Percentiles rank a stretch among this genome's conserved stretches.
These are phyloP conservation scores for Alternaria rosae DNA, from an alignment of 2,329 filamentous ascomycete species.

Conservation along the genomic window DNA sequence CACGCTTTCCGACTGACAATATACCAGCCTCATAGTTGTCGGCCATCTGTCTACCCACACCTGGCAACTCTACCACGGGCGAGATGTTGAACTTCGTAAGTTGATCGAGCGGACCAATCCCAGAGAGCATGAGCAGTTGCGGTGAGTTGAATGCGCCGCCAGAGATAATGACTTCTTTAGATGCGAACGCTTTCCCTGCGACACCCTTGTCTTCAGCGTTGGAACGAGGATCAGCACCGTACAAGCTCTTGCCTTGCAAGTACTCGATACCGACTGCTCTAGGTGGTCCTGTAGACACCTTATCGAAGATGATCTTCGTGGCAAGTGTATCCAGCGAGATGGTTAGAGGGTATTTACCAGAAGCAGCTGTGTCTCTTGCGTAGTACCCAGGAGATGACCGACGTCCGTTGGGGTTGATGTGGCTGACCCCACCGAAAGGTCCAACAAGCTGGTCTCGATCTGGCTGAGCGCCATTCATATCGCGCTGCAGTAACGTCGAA, in stretches of 20 bases:
- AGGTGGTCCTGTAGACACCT: constrained; percentile 47
- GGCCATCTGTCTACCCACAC: background rate
- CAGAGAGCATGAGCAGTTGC: constrained; percentile 69
- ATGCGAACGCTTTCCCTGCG: constrained; percentile 19
- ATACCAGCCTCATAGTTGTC: background rate
- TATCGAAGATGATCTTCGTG: background rate
- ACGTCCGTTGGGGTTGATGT: background rate
- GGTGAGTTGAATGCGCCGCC: constrained; percentile 67
- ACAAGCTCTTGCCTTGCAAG: constrained; percentile 47
- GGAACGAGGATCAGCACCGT: constrained; percentile 47
- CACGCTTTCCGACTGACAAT: background rate
- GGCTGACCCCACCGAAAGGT: background rate
- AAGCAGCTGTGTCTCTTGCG: background rate
- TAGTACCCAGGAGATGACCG: background rate
- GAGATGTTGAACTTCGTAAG: constrained; percentile 62
- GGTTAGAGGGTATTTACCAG: constrained; percentile 55
- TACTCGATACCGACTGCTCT: constrained; percentile 54
- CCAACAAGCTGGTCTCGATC: background rate
- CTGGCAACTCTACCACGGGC: constrained; percentile 43
- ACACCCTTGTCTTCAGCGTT: constrained; percentile 43
- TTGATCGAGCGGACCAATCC: constrained; percentile 63
- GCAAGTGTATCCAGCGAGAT: constrained; percentile 53
- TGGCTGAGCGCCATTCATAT: background rate
- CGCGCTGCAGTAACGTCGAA: background rate
- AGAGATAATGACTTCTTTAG: constrained; percentile 35